Evolutionary conservation across 208 protist genomes (phyloP).

Genomic region (Herpetomonas tarakana): DNA sequence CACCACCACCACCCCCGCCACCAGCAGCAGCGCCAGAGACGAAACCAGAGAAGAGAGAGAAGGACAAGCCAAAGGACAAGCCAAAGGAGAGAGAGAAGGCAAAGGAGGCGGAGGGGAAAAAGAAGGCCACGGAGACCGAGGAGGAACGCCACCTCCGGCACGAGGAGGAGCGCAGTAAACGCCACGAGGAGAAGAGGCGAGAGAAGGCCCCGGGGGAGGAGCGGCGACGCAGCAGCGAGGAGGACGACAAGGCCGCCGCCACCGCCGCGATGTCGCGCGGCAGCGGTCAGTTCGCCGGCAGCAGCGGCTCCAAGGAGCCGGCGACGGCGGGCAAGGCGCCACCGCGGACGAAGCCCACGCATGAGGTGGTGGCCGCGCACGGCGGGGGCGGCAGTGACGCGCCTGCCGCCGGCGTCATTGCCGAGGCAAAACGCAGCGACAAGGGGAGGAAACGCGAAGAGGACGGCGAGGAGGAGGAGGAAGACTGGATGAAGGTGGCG

Average conservation of each 20-base stretch:
- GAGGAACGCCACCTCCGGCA: slow-evolving; percentile 60
- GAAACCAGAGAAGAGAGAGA: slow-evolving; percentile 15
- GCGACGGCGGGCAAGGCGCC: slow-evolving; percentile 64
- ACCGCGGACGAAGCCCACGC: slow-evolving; percentile 68
- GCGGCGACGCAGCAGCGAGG: background rate
- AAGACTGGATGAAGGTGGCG: slow-evolving; percentile 80
- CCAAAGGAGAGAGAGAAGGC: slow-evolving; percentile 18
- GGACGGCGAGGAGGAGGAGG: slow-evolving; percentile 29
- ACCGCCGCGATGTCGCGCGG: slow-evolving; percentile 3
- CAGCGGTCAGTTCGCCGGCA: slow-evolving; percentile 4
- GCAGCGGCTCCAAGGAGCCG: slow-evolving; percentile 9
- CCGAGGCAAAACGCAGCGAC: slow-evolving; percentile 37
- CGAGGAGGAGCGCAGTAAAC: slow-evolving; percentile 51
- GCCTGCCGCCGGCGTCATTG: slow-evolving; percentile 54
- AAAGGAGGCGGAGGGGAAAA: slow-evolving; percentile 22
- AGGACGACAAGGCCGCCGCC: slow-evolving; percentile 1
- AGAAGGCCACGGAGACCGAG: slow-evolving; percentile 25
- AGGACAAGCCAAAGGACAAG: slow-evolving; percentile 20
- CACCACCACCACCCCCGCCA: background rate
- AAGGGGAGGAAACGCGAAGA: slow-evolving; percentile 15
- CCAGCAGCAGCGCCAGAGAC: slow-evolving; percentile 12
- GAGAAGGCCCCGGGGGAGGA: slow-evolving; percentile 30
- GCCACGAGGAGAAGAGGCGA: slow-evolving; percentile 47
- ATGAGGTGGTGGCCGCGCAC: slow-evolving; percentile 63
- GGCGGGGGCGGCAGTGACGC: slow-evolving; percentile 24